Conservation (phyloP, 2,329 filamentous ascomycete genomes). For the Ophiostoma montium region DNA sequence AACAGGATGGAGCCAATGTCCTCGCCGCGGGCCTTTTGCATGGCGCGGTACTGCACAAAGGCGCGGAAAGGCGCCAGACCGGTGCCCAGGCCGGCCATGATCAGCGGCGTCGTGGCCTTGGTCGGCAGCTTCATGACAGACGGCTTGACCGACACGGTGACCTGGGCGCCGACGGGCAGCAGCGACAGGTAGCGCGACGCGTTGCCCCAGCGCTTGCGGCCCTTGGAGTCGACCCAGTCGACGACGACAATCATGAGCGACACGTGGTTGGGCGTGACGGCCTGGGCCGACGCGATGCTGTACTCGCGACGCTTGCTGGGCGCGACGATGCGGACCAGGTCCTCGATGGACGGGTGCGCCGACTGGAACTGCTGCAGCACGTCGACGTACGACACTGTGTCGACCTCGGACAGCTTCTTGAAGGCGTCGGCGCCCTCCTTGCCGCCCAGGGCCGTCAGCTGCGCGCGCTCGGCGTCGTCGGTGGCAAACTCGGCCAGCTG, state of each 20-base stretch:
- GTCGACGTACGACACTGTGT: conserved; percentile 84
- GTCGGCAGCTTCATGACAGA: conserved; percentile 97
- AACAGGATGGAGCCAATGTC: conserved; percentile 85
- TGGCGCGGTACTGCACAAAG: conserved; percentile 94
- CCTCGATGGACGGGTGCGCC: conserved; percentile 75
- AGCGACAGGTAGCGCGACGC: conserved; percentile 78
- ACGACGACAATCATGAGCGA: conserved; percentile 95
- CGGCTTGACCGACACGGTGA: conserved; percentile 91
- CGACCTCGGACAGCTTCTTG: conserved; percentile 81
- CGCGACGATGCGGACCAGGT: conserved; percentile 73
- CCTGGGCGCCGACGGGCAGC: conserved; percentile 58
- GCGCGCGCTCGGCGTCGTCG: conserved; percentile 69
- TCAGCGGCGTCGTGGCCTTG: conserved; percentile 78
- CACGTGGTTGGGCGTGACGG: conserved; percentile 80
- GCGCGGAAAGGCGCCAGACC: conserved; percentile 98
- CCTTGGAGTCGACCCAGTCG: conserved; percentile 79
- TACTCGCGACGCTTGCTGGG: conserved; percentile 96
- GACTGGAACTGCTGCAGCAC: conserved; percentile 80
- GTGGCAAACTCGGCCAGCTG: conserved; percentile 71
- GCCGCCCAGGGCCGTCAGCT: conserved; percentile 61
- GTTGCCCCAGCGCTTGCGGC: conserved; percentile 82
- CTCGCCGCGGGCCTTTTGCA: conserved; percentile 95
- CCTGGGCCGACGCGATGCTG: conserved; percentile 96
- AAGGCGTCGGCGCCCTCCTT: conserved; percentile 76
- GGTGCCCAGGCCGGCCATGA: conserved; percentile 98